These are phyloP conservation scores for Podospora pseudocomata DNA, from an alignment of 495 filamentous ascomycete species.

Conservation along the genomic window DNA sequence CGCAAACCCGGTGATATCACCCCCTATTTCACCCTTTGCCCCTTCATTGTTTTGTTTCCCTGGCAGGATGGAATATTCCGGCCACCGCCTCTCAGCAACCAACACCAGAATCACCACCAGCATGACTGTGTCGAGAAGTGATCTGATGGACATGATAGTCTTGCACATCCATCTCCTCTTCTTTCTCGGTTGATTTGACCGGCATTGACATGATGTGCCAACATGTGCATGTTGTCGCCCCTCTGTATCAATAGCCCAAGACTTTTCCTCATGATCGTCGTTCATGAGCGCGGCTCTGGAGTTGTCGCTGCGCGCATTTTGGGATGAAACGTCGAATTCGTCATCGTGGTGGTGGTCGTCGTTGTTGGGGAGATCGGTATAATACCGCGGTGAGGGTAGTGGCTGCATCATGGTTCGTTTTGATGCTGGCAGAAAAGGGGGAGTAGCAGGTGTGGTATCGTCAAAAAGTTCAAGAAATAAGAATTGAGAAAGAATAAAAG, in stretches of 20 bases:
- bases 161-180: background rate
- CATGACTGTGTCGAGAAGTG: slow-evolving; percentile 35
- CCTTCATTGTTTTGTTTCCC: background rate
- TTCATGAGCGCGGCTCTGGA: background rate
- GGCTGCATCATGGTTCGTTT: slow-evolving; percentile 6
- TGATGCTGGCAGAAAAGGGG: background rate
- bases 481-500: background rate
- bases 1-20: slow-evolving; percentile 40
- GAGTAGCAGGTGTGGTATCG: background rate
- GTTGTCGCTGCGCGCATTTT: background rate
- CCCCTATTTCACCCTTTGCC: slow-evolving; percentile 29
- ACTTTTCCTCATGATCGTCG: background rate
- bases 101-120: slow-evolving; percentile 35
- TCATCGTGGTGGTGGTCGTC: background rate
- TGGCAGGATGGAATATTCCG: background rate
- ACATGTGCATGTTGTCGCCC: background rate
- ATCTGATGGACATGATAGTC: slow-evolving; percentile 15
- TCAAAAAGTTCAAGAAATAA: background rate
- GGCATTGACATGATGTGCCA: slow-evolving; percentile 9
- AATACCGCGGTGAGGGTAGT: background rate
- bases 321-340: background rate
- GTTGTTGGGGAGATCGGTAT: background rate
- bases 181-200: background rate
- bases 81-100: slow-evolving; percentile 28
- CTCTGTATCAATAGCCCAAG: background rate